Conservation (phyloP, 192 early-diverging fungal species). For the Backusella tarrabulga region DNA sequence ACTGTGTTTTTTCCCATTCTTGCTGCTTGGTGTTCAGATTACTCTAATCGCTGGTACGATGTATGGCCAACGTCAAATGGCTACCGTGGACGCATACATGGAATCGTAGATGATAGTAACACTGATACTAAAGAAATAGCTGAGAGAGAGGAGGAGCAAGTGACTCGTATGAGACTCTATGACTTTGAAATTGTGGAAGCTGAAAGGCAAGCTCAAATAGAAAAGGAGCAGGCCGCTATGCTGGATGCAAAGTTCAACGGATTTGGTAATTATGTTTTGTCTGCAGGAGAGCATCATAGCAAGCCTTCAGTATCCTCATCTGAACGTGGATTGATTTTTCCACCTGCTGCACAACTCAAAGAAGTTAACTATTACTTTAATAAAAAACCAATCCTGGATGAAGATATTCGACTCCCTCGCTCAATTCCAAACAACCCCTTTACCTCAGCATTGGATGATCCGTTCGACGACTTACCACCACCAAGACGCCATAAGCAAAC, state of each 20-base stretch:
- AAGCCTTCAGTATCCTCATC: neutral
- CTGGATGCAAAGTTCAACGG: slow-evolving; percentile 28
- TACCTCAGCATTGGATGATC: slow-evolving; percentile 14
- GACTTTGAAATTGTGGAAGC: slow-evolving; percentile 35
- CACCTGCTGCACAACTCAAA: neutral
- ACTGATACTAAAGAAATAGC: slow-evolving; percentile 7
- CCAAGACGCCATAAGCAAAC: slow-evolving; percentile 13
- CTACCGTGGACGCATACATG: slow-evolving; percentile 25
- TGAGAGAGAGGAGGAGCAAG: slow-evolving; percentile 7
- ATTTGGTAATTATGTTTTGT: slow-evolving; percentile 26
- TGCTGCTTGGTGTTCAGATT: slow-evolving; percentile 26
- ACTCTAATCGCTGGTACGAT: slow-evolving; percentile 36
- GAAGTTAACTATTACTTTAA: neutral
- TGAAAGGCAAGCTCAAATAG: neutral
- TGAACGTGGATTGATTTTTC: neutral
- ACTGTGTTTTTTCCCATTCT: slow-evolving; percentile 36
- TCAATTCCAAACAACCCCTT: neutral
- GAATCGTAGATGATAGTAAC: slow-evolving; percentile 21
- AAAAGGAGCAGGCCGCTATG: slow-evolving; percentile 19
- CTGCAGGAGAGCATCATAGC: neutral
- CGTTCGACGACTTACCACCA: slow-evolving; percentile 18
- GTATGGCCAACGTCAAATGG: slow-evolving; percentile 32
- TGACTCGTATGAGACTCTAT: slow-evolving; percentile 15
- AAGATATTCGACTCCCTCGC: neutral
- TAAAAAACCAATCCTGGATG: neutral